These are phyloP conservation scores for Syzygium aromaticum DNA, from an alignment of 345 rosid species.

Conservation along the genomic window DNA sequence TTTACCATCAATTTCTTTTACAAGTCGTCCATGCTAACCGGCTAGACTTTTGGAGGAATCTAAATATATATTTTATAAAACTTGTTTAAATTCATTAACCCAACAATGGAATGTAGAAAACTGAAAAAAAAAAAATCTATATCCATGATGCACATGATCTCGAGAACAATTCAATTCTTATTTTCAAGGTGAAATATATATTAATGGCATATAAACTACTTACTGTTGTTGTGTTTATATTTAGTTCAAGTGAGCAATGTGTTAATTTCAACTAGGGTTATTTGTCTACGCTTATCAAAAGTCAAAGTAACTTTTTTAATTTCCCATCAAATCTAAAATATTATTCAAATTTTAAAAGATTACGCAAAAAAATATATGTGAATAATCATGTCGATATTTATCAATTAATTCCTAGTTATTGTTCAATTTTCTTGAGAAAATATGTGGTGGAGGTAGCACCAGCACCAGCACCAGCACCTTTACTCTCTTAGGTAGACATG, in stretches of 20 bases:
- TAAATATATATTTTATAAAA: background rate
- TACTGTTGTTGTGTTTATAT: background rate
- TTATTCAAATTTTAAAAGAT: background rate
- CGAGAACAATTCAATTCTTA: background rate
- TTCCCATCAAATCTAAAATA: background rate
- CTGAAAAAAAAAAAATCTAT: background rate
- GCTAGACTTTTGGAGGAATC: background rate
- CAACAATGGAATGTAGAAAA: background rate
- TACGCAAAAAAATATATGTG: background rate
- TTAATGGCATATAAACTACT: background rate
- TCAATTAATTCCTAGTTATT: background rate
- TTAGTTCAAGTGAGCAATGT: background rate
- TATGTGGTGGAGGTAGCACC: background rate
- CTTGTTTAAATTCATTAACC: background rate
- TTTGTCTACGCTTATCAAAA: background rate
- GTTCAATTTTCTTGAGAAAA: background rate
- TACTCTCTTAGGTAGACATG: background rate
- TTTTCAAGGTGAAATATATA: background rate
- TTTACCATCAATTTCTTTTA: background rate
- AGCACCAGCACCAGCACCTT: background rate
- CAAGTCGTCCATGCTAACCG: background rate
- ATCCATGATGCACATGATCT: background rate
- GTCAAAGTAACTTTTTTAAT: background rate
- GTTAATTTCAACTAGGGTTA: background rate
- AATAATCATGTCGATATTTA: background rate